A percentile compares a stretch with the other conserved stretches of the same genome.
Evolutionary conservation across 768 basidiomycete genomes (phyloP).

Genomic region (Mycena vitilis): DNA sequence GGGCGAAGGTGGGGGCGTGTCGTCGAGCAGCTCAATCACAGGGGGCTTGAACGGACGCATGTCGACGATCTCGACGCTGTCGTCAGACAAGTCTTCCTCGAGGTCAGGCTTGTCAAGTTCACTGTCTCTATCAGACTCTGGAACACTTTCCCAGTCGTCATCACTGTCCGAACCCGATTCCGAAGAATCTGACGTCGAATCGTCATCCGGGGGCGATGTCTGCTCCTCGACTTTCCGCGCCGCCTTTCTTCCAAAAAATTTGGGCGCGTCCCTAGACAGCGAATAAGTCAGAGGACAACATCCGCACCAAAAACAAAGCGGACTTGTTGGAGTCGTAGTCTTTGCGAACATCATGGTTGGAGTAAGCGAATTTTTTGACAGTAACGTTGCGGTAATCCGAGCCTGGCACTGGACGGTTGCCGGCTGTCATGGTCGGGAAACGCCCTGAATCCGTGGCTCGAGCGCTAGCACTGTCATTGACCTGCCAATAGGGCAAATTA

Average conservation of each 20-base stretch:
- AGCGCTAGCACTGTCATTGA: conserved; percentile 10
- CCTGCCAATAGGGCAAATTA: conserved; percentile 23
- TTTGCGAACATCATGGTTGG: conserved; percentile 22
- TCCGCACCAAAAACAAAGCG: not conserved
- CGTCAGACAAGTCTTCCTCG: conserved; percentile 13
- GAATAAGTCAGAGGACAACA: not conserved
- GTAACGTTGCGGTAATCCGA: conserved; percentile 14
- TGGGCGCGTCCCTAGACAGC: not conserved
- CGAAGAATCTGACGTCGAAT: conserved; percentile 1
- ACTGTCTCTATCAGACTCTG: conserved; percentile 22
- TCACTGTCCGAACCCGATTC: conserved; percentile 17
- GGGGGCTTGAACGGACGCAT: conserved; percentile 5
- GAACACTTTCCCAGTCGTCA: conserved; percentile 15
- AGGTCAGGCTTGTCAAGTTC: conserved; percentile 11
- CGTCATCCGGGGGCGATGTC: not conserved
- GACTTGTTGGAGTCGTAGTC: conserved; percentile 8
- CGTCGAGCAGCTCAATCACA: conserved; percentile 33
- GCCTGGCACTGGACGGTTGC: not conserved
- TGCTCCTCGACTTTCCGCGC: conserved; percentile 22
- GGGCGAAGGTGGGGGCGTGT: conserved; percentile 29
- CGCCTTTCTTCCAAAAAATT: conserved; percentile 18
- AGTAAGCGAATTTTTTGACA: conserved; percentile 2
- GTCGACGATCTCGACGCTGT: conserved; percentile 16
- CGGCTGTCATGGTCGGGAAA: conserved; percentile 21
- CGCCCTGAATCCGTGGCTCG: not conserved